Conservation (phyloP, 176 grass and related monocot species). For the Pharus latifolius region DNA sequence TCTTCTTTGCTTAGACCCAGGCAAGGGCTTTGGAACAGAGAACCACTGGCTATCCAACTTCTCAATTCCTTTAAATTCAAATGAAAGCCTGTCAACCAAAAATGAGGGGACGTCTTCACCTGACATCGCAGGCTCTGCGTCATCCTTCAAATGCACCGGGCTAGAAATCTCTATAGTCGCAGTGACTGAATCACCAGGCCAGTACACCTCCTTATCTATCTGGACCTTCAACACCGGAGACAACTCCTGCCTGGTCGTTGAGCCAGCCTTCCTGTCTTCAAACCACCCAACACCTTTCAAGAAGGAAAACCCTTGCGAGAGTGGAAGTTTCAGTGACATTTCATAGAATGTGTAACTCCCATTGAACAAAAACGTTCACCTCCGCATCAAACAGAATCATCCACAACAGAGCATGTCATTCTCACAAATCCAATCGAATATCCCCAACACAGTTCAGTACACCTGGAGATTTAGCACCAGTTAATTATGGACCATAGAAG, state of each 20-base stretch:
- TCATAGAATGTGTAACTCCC: not conserved
- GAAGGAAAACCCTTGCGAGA: constrained; percentile 67
- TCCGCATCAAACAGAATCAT: not conserved
- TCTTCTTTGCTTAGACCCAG: constrained; percentile 76
- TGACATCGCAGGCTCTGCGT: not conserved
- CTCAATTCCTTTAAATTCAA: constrained; percentile 87
- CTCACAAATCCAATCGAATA: not conserved
- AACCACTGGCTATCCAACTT: constrained; percentile 91
- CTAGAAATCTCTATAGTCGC: constrained; percentile 60
- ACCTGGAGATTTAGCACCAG: not conserved
- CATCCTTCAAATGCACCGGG: constrained; percentile 30
- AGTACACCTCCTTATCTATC: constrained; percentile 79
- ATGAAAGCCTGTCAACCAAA: constrained; percentile 63
- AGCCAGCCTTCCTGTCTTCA: constrained; percentile 42
- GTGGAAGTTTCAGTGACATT: constrained; percentile 53
- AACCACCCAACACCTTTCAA: constrained; percentile 63
- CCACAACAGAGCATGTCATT: not conserved
- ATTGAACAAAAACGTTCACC: constrained; percentile 6
- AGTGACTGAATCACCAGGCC: constrained; percentile 64
- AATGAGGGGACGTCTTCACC: constrained; percentile 28
- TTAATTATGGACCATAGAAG: not conserved
- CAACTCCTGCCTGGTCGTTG: constrained; percentile 28
- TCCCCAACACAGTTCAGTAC: not conserved
- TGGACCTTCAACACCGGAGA: constrained; percentile 67
- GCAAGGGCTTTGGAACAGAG: constrained; percentile 56